These are phyloP conservation scores for Leishmania mexicana DNA, from an alignment of 208 protist species.

Conservation along the genomic window DNA sequence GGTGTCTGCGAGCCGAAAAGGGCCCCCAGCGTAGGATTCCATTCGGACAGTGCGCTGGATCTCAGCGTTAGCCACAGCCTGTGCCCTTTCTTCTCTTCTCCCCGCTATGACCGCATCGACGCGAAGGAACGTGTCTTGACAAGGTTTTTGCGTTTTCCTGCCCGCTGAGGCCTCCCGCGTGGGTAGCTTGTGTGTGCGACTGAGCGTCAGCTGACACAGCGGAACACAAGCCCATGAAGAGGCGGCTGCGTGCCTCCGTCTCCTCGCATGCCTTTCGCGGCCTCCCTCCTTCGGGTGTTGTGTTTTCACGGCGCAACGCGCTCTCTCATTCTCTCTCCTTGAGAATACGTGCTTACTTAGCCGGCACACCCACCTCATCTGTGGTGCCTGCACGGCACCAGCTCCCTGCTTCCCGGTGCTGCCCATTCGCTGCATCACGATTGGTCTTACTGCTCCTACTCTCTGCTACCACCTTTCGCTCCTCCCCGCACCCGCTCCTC, in stretches of 20 bases:
- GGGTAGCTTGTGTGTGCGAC: neutral
- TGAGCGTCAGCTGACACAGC: too few relatives aligned
- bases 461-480: neutral
- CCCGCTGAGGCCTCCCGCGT: neutral
- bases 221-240: neutral
- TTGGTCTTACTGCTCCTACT: neutral
- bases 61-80: neutral
- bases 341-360: neutral
- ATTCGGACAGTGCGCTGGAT: neutral
- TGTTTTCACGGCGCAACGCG: too few relatives aligned
- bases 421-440: neutral
- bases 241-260: neutral
- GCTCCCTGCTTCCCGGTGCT: neutral
- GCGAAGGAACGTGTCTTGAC: neutral
- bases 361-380: neutral
- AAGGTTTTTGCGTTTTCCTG: neutral
- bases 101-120: too few relatives aligned
- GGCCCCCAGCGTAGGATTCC: neutral
- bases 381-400: neutral
- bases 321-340: neutral
- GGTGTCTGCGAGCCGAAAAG: too few relatives aligned
- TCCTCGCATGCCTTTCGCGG: neutral
- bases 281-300: neutral
- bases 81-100: neutral
- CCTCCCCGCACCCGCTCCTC: neutral